These are phyloP conservation scores for Fennellomyces sp. DNA, from an alignment of 371 early-diverging fungal genomes.

Conservation along the genomic window DNA sequence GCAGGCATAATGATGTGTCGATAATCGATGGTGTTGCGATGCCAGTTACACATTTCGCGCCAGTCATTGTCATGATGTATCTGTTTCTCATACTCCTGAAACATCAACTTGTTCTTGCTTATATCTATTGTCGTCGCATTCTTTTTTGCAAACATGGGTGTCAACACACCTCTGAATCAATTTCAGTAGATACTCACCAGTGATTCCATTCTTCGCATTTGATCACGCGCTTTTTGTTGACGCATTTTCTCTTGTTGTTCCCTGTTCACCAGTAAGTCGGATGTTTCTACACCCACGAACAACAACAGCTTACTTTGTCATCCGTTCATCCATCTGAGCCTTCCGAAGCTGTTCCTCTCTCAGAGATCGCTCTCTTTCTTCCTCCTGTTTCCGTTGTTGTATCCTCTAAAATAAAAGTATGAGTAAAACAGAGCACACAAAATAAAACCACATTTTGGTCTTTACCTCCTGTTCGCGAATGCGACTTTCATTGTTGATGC, in stretches of 20 bases:
- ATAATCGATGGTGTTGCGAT: conserved; percentile 39
- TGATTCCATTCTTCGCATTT: not conserved
- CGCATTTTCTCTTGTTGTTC: conserved; percentile 7
- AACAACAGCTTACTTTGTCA: no score
- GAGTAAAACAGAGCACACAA: not conserved
- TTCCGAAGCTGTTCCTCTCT: no score
- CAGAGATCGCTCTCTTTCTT: conserved; percentile 7
- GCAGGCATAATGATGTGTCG: conserved; percentile 36
- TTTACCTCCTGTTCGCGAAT: conserved; percentile 37
- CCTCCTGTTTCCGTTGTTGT: conserved; percentile 16
- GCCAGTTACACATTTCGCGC: conserved; percentile 28
- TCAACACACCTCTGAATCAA: not conserved
- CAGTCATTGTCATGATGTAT: conserved; percentile 31
- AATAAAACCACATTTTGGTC: not conserved
- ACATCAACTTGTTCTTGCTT: conserved; percentile 38
- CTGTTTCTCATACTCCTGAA: conserved; percentile 24
- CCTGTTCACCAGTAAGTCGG: no score
- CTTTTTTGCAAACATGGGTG: not conserved
- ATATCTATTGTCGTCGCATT: conserved; percentile 15
- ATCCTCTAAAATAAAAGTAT: not conserved
- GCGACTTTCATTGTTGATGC: conserved; percentile 31
- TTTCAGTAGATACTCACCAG: conserved; percentile 4
- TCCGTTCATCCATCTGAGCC: no score
- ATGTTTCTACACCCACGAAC: no score
- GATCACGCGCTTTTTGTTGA: conserved; percentile 2